These are phyloP conservation scores for Lachancea lanzarotensis DNA, from an alignment of 805 yeast genomes.

Conservation along the genomic window DNA sequence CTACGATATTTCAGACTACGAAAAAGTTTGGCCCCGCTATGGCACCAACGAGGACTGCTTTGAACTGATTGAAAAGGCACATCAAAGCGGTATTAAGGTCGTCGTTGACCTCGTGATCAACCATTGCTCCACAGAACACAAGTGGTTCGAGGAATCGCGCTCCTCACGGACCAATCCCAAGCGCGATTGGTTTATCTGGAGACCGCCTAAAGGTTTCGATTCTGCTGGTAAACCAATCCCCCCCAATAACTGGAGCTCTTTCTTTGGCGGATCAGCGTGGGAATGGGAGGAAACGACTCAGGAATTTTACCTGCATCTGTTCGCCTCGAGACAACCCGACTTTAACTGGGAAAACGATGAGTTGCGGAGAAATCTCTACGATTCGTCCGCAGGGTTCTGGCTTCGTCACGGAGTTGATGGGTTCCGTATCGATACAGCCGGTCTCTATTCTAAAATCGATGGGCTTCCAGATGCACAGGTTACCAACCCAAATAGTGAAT, in stretches of 20 bases:
- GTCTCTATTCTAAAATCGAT: constrained; percentile 44
- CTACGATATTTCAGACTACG: constrained; percentile 51
- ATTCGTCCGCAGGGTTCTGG: constrained; percentile 47
- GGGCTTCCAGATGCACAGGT: constrained; percentile 45
- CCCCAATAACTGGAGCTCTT: constrained; percentile 51
- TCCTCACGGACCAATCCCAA: constrained; percentile 46
- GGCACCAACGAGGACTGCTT: constrained; percentile 52
- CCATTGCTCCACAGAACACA: constrained; percentile 51
- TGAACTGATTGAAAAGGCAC: constrained; percentile 41
- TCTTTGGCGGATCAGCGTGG: constrained; percentile 54
- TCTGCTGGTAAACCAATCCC: constrained; percentile 45
- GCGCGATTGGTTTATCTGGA: constrained; percentile 47
- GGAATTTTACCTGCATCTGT: constrained; percentile 50
- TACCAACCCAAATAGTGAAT: constrained; percentile 36
- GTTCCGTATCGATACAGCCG: constrained; percentile 52
- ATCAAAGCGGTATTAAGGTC: constrained; percentile 45
- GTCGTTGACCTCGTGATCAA: constrained; percentile 52
- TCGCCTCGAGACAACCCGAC: constrained; percentile 52
- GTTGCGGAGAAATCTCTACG: constrained; percentile 33
- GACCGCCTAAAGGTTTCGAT: constrained; percentile 41
- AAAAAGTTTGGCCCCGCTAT: constrained; percentile 43
- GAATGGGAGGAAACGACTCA: constrained; percentile 45
- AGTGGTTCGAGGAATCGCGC: constrained; percentile 52
- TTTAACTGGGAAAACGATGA: constrained; percentile 51
- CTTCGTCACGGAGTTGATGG: constrained; percentile 52